A percentile compares a stretch with the other conserved stretches of the same genome.
These are phyloP conservation scores for Fusarium luffae DNA, from an alignment of 2,329 filamentous ascomycete genomes.

Conservation along the genomic window DNA sequence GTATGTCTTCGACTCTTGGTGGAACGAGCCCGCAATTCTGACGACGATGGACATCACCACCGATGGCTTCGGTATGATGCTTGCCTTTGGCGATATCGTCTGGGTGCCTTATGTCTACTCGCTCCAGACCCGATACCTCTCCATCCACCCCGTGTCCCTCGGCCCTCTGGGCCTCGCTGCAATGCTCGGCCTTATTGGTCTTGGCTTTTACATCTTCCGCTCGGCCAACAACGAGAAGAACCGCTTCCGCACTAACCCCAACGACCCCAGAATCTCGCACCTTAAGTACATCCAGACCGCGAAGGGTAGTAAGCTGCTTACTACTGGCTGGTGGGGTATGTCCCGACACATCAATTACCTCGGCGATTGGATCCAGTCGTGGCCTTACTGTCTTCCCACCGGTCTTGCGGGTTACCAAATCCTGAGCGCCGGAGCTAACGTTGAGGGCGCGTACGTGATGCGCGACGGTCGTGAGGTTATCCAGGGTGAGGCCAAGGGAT, in stretches of 20 bases:
- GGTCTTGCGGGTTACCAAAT: slow-evolving; percentile 85
- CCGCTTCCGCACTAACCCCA: slow-evolving; percentile 86
- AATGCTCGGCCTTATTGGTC: slow-evolving; percentile 73
- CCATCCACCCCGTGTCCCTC: slow-evolving; percentile 83
- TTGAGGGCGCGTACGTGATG: slow-evolving; percentile 66
- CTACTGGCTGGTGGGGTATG: slow-evolving; percentile 92
- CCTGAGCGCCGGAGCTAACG: slow-evolving; percentile 63
- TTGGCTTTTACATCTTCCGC: slow-evolving; percentile 93
- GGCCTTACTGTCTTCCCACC: slow-evolving; percentile 90
- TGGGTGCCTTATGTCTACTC: slow-evolving; percentile 95
- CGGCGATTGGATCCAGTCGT: slow-evolving; percentile 93
- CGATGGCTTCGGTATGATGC: slow-evolving; percentile 96
- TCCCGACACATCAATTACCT: slow-evolving; percentile 96
- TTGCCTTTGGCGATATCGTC: slow-evolving; percentile 89
- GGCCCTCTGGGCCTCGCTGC: slow-evolving; percentile 72
- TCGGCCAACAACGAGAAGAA: slow-evolving; percentile 96
- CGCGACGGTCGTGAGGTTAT: slow-evolving; percentile 72
- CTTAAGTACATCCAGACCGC: slow-evolving; percentile 88
- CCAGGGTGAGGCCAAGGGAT: slow-evolving; percentile 79
- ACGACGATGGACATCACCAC: slow-evolving; percentile 95
- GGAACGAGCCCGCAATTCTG: slow-evolving; percentile 87
- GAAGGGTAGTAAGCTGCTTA: slow-evolving; percentile 81
- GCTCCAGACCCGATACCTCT: slow-evolving; percentile 84
- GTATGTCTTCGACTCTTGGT: slow-evolving; percentile 86
- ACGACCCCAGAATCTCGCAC: slow-evolving; percentile 81